Base-by-base conservation (phyloP, 2,329 filamentous ascomycete genomes). In the Neonectria ditissima region DNA sequence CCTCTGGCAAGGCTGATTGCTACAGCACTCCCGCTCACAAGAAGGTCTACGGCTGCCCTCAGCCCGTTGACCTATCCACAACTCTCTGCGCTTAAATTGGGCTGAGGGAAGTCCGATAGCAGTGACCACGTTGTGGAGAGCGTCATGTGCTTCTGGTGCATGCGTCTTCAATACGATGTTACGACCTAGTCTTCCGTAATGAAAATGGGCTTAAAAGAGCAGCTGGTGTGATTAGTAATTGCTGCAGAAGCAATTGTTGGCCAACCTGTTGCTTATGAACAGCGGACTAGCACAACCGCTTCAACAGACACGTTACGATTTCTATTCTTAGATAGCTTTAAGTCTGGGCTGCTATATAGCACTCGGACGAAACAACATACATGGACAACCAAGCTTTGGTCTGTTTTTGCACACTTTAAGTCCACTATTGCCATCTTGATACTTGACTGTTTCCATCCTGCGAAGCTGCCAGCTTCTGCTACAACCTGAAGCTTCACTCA, bases 11-110 rank as follows among this genome's bases (percentile, higher is more conserved):
- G 14, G 68, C 75, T 2, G 59, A 24, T 43, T 82, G 80, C 77
- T 82, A 82, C 73, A 81, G 79, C 74, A 77, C 74, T 0, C 76
- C 77, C 7, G 69, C 62, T 5, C 50, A 63, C 44, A 80, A 79
- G 76, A 81, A 75, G 68, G 79, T 81, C 9, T 79, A 76, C 59
- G 76, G 77, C 58, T 82, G 80, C 75, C 79, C 80, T 3, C 70
- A 76, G 67, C 80, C 80, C 9, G 78, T 80, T 30, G 74, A 77
- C 52, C 66, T 82, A 43, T 75, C 75, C 37, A 72, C 75, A 18
- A 63, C 60, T 13, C 59, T 79, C 55, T 79, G 76, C 44, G 62
- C 69, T 18, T 41, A 41, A 9, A 41, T 41, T 10, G 16, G 20
- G 37, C 20, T 41, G 37, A 41, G 37, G 37, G 37, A 34, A 34